These are phyloP conservation scores for Leishmania guyanensis DNA, from an alignment of 208 protist species.

Conservation along the genomic window DNA sequence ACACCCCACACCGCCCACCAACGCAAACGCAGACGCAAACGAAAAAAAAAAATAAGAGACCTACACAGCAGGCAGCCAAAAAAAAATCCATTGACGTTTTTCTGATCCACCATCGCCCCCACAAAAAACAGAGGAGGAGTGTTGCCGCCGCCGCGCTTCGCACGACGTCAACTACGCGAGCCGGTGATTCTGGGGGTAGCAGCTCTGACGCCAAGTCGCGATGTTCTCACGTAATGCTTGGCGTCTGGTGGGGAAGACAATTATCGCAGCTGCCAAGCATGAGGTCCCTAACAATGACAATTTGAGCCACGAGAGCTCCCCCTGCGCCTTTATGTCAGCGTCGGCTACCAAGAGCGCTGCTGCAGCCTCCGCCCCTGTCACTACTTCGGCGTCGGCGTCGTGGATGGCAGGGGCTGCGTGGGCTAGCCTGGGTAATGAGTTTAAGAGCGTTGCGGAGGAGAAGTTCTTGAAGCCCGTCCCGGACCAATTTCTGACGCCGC, in stretches of 20 bases:
- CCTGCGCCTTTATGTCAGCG: constrained; percentile 3
- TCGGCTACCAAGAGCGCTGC: neutral
- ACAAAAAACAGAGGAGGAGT: neutral
- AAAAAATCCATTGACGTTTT: neutral
- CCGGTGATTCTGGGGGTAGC: neutral
- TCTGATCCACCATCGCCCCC: neutral
- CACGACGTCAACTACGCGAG: neutral
- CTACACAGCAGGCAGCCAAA: neutral
- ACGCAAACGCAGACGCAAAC: neutral
- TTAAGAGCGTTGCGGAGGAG: constrained; percentile 68
- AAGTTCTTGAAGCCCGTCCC: constrained; percentile 75
- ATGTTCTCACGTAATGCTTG: constrained; percentile 19
- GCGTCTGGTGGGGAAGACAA: constrained; percentile 13
- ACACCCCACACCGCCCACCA: neutral
- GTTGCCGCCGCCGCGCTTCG: neutral
- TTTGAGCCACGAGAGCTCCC: neutral
- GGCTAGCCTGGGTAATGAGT: constrained; percentile 82
- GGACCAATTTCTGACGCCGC: constrained; percentile 72
- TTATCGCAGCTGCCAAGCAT: constrained; percentile 2
- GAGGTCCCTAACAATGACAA: neutral
- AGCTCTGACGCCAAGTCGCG: neutral
- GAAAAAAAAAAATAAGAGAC: neutral
- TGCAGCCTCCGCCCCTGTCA: neutral
- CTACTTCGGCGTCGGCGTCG: constrained; percentile 23
- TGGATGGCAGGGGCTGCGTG: constrained; percentile 88